Evolutionary conservation across 208 protist species (phyloP), one percentile per base, ranked within the genome.

Genomic region (Trypanosoma brucei): DNA sequence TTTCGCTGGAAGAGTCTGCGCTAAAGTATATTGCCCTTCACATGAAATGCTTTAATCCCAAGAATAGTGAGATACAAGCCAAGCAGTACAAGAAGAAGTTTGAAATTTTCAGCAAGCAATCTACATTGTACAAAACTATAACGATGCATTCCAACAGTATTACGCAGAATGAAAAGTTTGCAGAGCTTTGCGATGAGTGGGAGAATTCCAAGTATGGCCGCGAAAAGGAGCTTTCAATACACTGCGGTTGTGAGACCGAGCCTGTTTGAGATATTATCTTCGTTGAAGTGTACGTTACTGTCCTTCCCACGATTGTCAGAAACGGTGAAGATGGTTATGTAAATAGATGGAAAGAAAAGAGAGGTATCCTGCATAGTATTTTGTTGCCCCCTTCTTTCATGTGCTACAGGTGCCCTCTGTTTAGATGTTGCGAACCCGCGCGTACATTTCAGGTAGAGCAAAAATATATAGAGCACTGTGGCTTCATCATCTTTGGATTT

Each of bases 1-100:
- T 92, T 33, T 78, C 88, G 8, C 42, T 77, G 9, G 84, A 94
- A 72, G 83, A 94, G 69, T 95, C 89, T 11, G 92, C 88, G 13
- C 71, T 95, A 22, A 92, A 93, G 71, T 95, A 79, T 67, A 77
- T 97, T 0, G 88, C 89, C 8, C 71, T 94, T n/a, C 83, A 93
- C 71, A 73, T 97, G 59, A 95, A 95, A 66, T 87, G 82, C 4
- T 80, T 91, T 68, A 85, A 86, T 49, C 68, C 76, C 50, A 80
- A 76, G 22, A 80, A 93, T 72, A 89, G 65, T 40, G 37, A 42
- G 37, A 82, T 93, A 53, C 82, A 92, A 58, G 64, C 65, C 8
- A 68, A 74, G 42, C 79, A 91, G 62, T 93, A 93, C 79, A 69
- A 62, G 37, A 52, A 62, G 0, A 88, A 86, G 52, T 84, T 85